A percentile compares a stretch with the other conserved stretches of the same genome.
These are phyloP conservation scores for Starmerella stigmatis DNA, from an alignment of 805 yeast genomes.

Conservation along the genomic window DNA sequence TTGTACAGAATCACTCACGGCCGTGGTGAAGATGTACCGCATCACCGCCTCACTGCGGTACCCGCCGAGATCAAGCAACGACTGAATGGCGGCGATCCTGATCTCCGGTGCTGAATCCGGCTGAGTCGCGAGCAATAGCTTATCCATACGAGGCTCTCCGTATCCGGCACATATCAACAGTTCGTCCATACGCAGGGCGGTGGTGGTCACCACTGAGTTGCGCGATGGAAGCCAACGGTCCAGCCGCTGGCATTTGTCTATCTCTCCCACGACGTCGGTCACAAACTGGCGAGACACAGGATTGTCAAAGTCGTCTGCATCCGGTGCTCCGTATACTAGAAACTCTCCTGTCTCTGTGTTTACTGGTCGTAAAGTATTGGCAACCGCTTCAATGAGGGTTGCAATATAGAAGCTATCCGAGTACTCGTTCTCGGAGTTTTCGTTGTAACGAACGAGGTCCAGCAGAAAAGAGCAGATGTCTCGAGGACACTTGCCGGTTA, in stretches of 20 bases:
- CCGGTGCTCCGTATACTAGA: constrained; percentile 11
- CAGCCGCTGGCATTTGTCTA: constrained; percentile 63
- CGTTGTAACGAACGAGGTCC: constrained; percentile 70
- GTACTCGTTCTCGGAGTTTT: constrained; percentile 67
- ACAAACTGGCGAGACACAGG: constrained; percentile 29
- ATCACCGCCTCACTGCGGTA: constrained; percentile 53
- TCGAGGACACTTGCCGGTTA: constrained; percentile 50
- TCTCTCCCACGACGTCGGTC: constrained; percentile 47
- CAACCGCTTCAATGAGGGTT: constrained; percentile 46
- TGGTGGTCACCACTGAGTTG: constrained; percentile 43
- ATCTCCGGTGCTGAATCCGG: constrained; percentile 41
- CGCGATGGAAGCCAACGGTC: constrained; percentile 81
- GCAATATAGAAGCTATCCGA: constrained; percentile 62
- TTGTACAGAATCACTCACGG: constrained; percentile 47
- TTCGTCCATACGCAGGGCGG: constrained; percentile 51
- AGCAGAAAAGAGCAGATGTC: constrained; percentile 54
- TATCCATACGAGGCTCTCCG: constrained; percentile 42
- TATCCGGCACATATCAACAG: constrained; percentile 48
- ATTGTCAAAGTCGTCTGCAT: constrained; percentile 18
- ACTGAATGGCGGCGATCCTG: constrained; percentile 57
- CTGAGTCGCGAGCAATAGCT: constrained; percentile 45
- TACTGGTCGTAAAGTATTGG: constrained; percentile 31
- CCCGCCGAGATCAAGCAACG: constrained; percentile 66
- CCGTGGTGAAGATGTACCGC: constrained; percentile 48
- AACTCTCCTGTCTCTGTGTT: constrained; percentile 17